Evolutionary conservation across 2,329 filamentous ascomycete species (phyloP).

Genomic region (Trichoderma pleuroti): DNA sequence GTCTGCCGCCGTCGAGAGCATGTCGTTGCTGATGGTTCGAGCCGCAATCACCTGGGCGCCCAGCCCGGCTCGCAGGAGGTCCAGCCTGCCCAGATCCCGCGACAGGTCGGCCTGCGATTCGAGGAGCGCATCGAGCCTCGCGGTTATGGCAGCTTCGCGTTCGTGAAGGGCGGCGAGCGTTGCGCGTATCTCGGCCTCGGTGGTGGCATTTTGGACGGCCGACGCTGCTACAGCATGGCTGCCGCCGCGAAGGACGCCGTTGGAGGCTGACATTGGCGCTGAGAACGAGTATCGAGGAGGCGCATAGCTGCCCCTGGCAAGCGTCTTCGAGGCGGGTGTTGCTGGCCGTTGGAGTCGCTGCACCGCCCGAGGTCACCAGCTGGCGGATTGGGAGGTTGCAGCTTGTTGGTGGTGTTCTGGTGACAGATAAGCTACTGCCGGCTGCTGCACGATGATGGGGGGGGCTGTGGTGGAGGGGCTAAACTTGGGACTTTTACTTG

Average conservation of each 20-base stretch:
- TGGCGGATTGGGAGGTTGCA: not conserved
- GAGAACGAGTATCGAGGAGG: conserved; percentile 36
- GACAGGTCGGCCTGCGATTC: conserved; percentile 82
- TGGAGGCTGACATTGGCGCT: conserved; percentile 48
- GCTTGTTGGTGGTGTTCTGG: not conserved
- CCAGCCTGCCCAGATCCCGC: conserved; percentile 80
- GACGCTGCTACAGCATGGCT: conserved; percentile 30
- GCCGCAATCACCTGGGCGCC: conserved; percentile 83
- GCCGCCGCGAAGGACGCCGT: conserved; percentile 40
- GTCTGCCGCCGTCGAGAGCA: conserved; percentile 80
- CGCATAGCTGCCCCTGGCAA: conserved; percentile 41
- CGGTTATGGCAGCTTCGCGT: conserved; percentile 71
- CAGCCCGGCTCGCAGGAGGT: conserved; percentile 82
- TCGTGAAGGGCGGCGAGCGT: conserved; percentile 71
- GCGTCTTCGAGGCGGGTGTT: conserved; percentile 19
- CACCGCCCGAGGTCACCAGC: not conserved
- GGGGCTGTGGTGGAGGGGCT: conserved; percentile 4
- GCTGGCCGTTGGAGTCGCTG: not conserved
- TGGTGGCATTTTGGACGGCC: conserved; percentile 65
- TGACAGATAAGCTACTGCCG: not conserved
- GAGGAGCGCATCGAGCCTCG: conserved; percentile 71
- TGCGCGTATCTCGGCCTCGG: conserved; percentile 73
- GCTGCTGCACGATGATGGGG: not conserved
- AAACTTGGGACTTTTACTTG: not conserved
- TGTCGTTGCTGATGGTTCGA: conserved; percentile 79